A percentile compares a stretch with the other conserved stretches of the same genome.
Evolutionary conservation across 305 asterid genomes (phyloP).

Genomic region (Fraxinus velutina): DNA sequence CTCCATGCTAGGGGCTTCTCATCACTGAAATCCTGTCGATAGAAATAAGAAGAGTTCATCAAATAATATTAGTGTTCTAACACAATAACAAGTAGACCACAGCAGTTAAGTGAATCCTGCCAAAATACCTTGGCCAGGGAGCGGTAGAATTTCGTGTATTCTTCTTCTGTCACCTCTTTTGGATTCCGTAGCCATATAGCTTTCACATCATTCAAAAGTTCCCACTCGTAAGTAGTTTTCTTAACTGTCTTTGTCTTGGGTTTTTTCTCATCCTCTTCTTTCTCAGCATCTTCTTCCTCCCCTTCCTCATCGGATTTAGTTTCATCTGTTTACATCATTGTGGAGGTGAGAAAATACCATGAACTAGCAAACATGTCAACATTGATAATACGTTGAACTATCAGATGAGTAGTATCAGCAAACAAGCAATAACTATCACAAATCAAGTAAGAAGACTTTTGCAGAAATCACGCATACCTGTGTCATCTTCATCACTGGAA

Average conservation of each 20-base stretch:
- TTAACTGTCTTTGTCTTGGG: conserved; percentile 56
- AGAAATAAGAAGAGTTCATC: conserved; percentile 14
- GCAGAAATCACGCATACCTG: conserved; percentile 31
- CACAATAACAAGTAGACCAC: neutral
- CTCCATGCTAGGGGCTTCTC: conserved; percentile 78
- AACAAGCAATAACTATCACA: neutral
- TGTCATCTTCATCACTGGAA: conserved; percentile 55
- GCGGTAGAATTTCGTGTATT: conserved; percentile 65
- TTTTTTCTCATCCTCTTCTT: conserved; percentile 60
- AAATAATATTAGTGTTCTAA: neutral
- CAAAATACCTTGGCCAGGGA: conserved; percentile 62
- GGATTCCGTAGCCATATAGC: conserved; percentile 83
- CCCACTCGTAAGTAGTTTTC: conserved; percentile 52
- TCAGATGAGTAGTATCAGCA: conserved; percentile 2
- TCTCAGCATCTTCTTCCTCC: conserved; percentile 56
- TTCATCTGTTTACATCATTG: conserved; percentile 47
- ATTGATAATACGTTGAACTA: neutral
- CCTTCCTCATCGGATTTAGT: conserved; percentile 50
- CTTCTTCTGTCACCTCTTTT: conserved; percentile 77
- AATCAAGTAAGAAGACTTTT: neutral
- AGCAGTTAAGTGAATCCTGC: neutral
- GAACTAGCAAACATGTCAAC: neutral
- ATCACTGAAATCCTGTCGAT: conserved; percentile 56
- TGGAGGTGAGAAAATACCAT: conserved; percentile 12
- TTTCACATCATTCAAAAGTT: conserved; percentile 73